Evolutionary conservation across 2,329 filamentous ascomycete species (phyloP), one percentile per base, ranked within the genome.

Genomic region (Penicillium palitans): DNA sequence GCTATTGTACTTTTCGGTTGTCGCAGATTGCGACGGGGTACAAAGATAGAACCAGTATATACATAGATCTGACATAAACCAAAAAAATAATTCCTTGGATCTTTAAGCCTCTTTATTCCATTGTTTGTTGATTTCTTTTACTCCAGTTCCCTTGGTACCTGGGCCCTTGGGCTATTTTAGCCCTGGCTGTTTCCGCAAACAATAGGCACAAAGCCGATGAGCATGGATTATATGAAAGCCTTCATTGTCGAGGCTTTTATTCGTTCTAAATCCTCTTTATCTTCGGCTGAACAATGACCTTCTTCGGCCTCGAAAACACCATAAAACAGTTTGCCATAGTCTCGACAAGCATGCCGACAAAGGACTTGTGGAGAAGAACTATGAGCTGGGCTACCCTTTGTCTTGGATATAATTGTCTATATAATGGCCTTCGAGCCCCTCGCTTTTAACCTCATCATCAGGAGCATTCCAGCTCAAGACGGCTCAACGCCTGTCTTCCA

Each of bases 21-120:
- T 47, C 41, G 6, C 40, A 24, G 31, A 31, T 24, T 25, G n/a
- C 24, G 33, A 39, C 24, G 24, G 37, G 37, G 19, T 37, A 50
- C 45, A 50, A 55, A 40, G 49, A 59, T 55, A 57, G 49, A 57
- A 31, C 42, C 19, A 37, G 52, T 60, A 57, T 54, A 56, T 41
- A 44, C 31, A 61, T 57, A 53, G 55, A 53, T 46, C 21, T 19
- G 27, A 41, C 27, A 44, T 58, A 27, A 21, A 55, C 25, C 39
- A 42, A 44, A 57, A 25, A 25, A 25, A 25, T 17, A 21, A 46
- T 42, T 21, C 17, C 17, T 29, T 44, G 24, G 7, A 25, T 33
- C 4, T 29, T 27, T 12, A 24, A 40, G 21, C 37, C 6, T 46
- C 27, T 25, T 46, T 57, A n/a, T 53, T 39, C 17, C 21, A 48